phyloP scores from a whole-genome alignment of 169 alveolate species.

The Cryptosporidium meleagridis region DNA sequence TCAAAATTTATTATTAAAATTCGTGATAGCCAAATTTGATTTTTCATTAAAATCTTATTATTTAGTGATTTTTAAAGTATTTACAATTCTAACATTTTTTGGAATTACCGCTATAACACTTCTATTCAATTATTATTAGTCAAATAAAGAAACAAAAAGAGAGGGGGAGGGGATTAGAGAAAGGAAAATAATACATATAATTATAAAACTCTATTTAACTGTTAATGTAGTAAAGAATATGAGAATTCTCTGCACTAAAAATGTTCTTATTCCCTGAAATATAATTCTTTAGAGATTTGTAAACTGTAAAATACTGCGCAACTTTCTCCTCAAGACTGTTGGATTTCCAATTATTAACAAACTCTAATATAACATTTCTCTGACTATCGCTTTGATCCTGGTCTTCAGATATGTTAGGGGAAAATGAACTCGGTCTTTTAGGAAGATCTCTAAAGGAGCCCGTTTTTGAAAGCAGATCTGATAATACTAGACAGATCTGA shows the following conservation, averaged over 20 bases:
- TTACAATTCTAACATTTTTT: too few species aligned
- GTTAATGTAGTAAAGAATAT: slow-evolving; percentile 13
- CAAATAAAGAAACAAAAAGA: not conserved
- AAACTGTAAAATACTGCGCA: not conserved
- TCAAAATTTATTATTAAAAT: too few species aligned
- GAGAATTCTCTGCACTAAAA: slow-evolving; percentile 17
- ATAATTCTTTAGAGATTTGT: slow-evolving; percentile 8
- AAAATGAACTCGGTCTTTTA: slow-evolving; percentile 59
- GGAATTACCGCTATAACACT: not conserved
- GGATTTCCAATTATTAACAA: slow-evolving; percentile 12
- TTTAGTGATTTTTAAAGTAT: too few species aligned
- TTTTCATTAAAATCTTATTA: too few species aligned
- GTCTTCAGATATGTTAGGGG: not conserved
- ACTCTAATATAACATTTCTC: not conserved
- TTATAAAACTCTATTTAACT: not conserved
- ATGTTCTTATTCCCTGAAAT: not conserved
- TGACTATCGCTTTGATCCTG: not conserved
- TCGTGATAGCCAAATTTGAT: too few species aligned
- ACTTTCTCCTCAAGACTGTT: not conserved
- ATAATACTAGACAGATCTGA: slow-evolving; percentile 9
- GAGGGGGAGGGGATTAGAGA: too few species aligned
- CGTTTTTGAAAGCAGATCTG: slow-evolving; percentile 17
- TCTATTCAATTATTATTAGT: too few species aligned
- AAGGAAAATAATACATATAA: not conserved
- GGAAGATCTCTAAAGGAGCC: slow-evolving; percentile 19